Conservation (phyloP, 2,329 filamentous ascomycete species). For the Ambrosiella cleistominuta region DNA sequence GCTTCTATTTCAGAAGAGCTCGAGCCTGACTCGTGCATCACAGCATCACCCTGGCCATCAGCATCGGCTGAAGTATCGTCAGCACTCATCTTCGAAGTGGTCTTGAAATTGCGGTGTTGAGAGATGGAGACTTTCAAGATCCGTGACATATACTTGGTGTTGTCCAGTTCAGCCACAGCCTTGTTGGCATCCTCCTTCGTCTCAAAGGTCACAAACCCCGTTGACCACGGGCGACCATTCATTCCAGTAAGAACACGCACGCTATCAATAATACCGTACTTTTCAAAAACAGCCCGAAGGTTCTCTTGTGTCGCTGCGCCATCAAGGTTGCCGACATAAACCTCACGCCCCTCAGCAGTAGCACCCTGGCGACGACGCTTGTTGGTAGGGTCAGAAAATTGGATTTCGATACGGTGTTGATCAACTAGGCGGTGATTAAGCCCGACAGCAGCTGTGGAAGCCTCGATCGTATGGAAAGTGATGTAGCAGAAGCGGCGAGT, state of each 20-base stretch:
- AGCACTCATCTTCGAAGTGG: constrained; percentile 29
- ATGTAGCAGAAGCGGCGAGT: constrained; percentile 90
- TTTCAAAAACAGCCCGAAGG: constrained; percentile 50
- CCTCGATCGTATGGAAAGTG: constrained; percentile 57
- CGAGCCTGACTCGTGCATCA: constrained; percentile 20
- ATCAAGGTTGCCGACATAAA: constrained; percentile 59
- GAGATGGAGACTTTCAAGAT: constrained; percentile 49
- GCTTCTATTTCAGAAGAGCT: constrained; percentile 28
- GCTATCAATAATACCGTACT: constrained; percentile 57
- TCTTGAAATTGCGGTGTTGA: constrained; percentile 37
- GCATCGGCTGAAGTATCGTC: constrained; percentile 18
- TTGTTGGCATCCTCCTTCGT: constrained; percentile 50
- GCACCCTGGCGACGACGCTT: constrained; percentile 69
- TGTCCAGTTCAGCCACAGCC: constrained; percentile 51
- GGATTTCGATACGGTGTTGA: constrained; percentile 51
- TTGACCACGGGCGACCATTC: constrained; percentile 54
- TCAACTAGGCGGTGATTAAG: constrained; percentile 57
- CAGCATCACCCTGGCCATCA: constrained; percentile 15
- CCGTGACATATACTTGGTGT: constrained; percentile 49
- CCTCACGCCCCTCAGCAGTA: constrained; percentile 69
- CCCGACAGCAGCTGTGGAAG: constrained; percentile 49
- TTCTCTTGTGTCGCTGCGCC: constrained; percentile 46
- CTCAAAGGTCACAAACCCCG: constrained; percentile 62
- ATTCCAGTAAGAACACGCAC: constrained; percentile 54
- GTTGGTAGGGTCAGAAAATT: constrained; percentile 65